Base-by-base conservation (phyloP, 805 yeast species). In the Candida vaughaniae region DNA sequence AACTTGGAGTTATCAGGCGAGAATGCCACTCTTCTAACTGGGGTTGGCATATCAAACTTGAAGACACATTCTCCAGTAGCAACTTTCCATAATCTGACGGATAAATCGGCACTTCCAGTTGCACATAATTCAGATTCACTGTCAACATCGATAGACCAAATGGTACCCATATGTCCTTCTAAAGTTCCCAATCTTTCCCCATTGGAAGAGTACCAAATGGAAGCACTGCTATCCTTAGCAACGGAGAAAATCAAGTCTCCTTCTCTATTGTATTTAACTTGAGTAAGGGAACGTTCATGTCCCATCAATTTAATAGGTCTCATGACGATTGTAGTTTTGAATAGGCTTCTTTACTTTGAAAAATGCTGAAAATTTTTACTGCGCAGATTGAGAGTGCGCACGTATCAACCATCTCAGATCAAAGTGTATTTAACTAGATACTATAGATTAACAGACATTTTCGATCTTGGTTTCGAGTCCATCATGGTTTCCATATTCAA, bases 141-240 rank as follows among this genome's bases (percentile, higher is more conserved):
- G 60, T 87, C 93, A 31, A 89, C 82, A 60, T 90, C 98, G 47
- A 93, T 82, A 22, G 96, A 82, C 93, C 95, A 88, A 53, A 93
- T 82, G 37, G 96, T 85, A 81, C 99, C 99, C 41, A 75, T 74
- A 62, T 93, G 98, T 25, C 73, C 73, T 39, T 68, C 79, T 49
- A 87, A 77, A 42, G 99, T 93, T 34, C 99, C 99, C 41, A 93
- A 66, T 63, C 98, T 80, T 68, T 93, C 99, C 53, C 99, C 99
- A 61, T 90, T 91, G 46, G 85, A 81, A 20, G 97, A 79, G 65
- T 77, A 93, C 97, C 98, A 95, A 44, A 91, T 82, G 31, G 90
- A 82, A 2, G 95, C 95, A 9, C 81, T 78, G 52, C 77, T 75
- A 75, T 93, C 99, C 64, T 93, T 89, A 47, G 96, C 88, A 27